phyloP scores from a whole-genome alignment of 768 basidiomycete genomes.

The Rhodotorula graminis region DNA sequence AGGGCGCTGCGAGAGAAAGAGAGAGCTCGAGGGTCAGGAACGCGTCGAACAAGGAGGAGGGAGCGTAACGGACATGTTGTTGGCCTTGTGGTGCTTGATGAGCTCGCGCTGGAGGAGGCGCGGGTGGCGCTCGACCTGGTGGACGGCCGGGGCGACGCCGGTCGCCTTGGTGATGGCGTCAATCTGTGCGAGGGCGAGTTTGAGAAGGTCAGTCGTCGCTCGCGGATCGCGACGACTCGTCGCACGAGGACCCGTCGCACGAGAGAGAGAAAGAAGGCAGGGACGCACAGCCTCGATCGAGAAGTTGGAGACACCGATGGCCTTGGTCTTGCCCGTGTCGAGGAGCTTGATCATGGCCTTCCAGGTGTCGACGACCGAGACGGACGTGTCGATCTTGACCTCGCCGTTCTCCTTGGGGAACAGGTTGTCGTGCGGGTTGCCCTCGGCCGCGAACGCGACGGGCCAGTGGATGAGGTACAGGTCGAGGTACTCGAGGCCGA shows the following conservation, averaged over 20 bases:
- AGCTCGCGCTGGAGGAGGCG: constrained; percentile 65
- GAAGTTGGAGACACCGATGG: constrained; percentile 81
- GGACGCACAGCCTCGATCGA: constrained; percentile 53
- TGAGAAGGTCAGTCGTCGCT: background rate
- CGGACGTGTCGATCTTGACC: constrained; percentile 57
- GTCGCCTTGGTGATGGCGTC: constrained; percentile 65
- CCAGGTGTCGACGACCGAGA: constrained; percentile 73
- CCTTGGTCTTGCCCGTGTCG: constrained; percentile 60
- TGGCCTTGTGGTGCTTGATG: constrained; percentile 60
- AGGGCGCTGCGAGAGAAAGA: constrained; percentile 52
- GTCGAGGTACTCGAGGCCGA: constrained; percentile 72
- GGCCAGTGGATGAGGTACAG: constrained; percentile 56
- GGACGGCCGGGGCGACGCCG: constrained; percentile 66
- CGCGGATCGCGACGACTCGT: no score
- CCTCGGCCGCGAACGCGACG: constrained; percentile 55
- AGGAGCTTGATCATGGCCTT: constrained; percentile 68
- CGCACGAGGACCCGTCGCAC: no score
- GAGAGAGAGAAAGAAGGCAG: background rate
- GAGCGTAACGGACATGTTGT: constrained; percentile 19
- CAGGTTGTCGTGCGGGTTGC: constrained; percentile 54
- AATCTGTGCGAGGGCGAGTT: constrained; percentile 44
- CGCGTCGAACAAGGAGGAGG: background rate
- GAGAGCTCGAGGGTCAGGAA: background rate
- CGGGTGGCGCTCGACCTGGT: constrained; percentile 68
- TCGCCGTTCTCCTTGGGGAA: constrained; percentile 56